Evolutionary conservation across 2,329 filamentous ascomycete species (phyloP).

Genomic region (Alternaria arbusti): DNA sequence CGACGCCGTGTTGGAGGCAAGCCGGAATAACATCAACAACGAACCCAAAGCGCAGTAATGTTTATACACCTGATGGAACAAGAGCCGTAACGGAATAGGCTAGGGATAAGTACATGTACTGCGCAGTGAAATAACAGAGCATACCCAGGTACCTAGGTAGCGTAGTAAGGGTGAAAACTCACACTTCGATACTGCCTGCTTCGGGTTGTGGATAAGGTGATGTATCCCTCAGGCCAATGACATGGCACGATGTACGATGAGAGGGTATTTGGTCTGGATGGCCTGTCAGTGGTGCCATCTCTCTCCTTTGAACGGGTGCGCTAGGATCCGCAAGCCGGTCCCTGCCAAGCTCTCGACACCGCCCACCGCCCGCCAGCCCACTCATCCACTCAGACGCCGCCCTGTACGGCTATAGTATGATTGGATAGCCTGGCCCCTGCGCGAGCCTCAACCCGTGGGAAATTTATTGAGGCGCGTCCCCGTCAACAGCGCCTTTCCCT

Average conservation of each 20-base stretch:
- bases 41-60: neutral
- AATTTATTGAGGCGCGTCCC: constrained; percentile 37
- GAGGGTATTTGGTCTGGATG: constrained; percentile 11
- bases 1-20: neutral
- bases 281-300: constrained; percentile 36
- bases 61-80: neutral
- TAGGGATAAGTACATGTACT: neutral
- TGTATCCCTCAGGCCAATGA: constrained; percentile 24
- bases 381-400: constrained; percentile 14
- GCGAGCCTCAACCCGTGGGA: constrained; percentile 22
- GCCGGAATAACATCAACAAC: neutral
- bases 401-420: constrained; percentile 21
- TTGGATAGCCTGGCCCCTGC: constrained; percentile 26
- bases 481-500: constrained; percentile 18
- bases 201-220: neutral
- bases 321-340: constrained; percentile 16
- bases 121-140: neutral
- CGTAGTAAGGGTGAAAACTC: neutral
- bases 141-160: neutral
- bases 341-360: constrained; percentile 24
- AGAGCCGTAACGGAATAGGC: constrained; percentile 20
- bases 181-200: neutral
- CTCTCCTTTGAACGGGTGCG: constrained; percentile 13
- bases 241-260: constrained; percentile 21
- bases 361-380: neutral